Base-by-base conservation (phyloP, 164 flowering plant species). In the Chloranthus sessilifolius region DNA sequence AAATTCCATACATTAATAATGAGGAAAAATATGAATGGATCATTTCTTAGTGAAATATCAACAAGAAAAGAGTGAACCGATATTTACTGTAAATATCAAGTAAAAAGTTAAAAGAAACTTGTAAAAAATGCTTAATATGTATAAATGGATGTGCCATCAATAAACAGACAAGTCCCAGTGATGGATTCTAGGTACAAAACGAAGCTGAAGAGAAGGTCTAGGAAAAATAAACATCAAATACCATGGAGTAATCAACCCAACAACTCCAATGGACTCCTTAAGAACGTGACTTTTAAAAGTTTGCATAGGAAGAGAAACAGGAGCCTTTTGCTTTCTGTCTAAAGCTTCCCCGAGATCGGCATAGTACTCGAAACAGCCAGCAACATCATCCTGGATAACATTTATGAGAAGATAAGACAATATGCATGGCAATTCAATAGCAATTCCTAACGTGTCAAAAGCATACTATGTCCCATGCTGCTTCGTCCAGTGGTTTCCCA, bases 221-320 rank as follows among this genome's bases (percentile, higher is more conserved):
- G 36, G 20, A 44, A 22, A n/a, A 43, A 38, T 21, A 50, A 45
- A 38, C 37, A 9, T 24, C 50, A 45, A 15, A 28, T 74, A 94
- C 99, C 99, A 94, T 40, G 99, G 97, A 43, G 99, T 86, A 53
- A 94, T 89, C 58, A 94, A 62, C 1, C 81, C 99, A 70, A 94
- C 95, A 26, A 94, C 92, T 1, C 99, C 97, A 56, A 94, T 56
- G 6, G 99, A 95, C 55, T 94, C 96, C 65, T 70, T 84, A 21
- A 78, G 72, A 62, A 78, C 71, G 61, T 87, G 72, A 62, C 76
- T 42, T 59, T 81, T 89, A 62, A 89, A 86, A 34, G 79, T 69
- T 6, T 86, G 76, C 88, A 87, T 64, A 11, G 96, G 96, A 63
- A 89, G 76, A 53, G 82, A 45, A 53, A 94, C 43, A 31, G 90